Evolutionary conservation across 2,329 filamentous ascomycete species (phyloP).

Genomic region (Aspergillus udagawae): DNA sequence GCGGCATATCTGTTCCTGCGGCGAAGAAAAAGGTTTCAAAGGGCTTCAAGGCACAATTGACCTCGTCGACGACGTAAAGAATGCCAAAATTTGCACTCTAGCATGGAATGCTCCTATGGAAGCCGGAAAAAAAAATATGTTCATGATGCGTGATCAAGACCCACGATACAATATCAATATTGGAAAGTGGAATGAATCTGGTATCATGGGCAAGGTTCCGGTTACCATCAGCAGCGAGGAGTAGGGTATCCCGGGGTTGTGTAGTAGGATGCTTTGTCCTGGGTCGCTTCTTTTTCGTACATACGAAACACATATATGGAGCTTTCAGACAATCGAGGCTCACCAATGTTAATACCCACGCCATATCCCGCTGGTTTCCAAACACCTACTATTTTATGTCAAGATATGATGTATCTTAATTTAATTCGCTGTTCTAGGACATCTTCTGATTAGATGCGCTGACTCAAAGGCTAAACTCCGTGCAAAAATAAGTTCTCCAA

Average conservation of each 20-base stretch:
- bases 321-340: no score
- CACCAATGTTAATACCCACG: no score
- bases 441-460: no score
- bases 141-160: conserved; percentile 5
- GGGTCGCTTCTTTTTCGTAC: neutral
- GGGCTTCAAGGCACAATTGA: conserved; percentile 8
- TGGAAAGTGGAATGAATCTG: conserved; percentile 7
- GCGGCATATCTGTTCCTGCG: conserved; percentile 7
- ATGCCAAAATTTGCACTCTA: conserved; percentile 10
- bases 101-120: conserved; percentile 10
- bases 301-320: neutral
- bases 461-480: no score
- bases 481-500: no score
- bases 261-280: neutral
- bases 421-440: no score
- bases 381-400: no score
- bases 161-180: conserved; percentile 7
- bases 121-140: conserved; percentile 5
- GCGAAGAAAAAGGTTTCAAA: conserved; percentile 6
- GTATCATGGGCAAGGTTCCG: conserved; percentile 6
- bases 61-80: conserved; percentile 11
- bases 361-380: no score
- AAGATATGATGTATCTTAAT: no score
- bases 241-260: neutral
- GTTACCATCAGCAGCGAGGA: conserved; percentile 3